Evolutionary conservation across 495 filamentous ascomycete genomes (phyloP).

Genomic region (Annulohypoxylon moriforme): DNA sequence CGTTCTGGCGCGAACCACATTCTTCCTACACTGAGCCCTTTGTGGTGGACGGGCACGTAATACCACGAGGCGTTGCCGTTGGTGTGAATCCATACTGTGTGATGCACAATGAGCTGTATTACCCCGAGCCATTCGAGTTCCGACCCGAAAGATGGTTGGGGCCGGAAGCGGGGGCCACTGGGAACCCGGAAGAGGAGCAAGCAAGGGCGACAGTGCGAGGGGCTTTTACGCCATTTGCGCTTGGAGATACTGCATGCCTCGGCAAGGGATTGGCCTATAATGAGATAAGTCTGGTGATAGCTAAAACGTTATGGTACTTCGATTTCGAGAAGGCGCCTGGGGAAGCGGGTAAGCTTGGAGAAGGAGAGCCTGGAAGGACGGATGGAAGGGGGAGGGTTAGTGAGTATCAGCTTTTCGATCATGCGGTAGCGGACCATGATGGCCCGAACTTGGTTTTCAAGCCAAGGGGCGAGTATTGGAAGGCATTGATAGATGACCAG

Average conservation of each 20-base stretch:
- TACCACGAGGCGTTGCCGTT: constrained; percentile 49
- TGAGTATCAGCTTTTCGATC: constrained; percentile 38
- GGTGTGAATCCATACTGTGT: constrained; percentile 54
- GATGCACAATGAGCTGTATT: constrained; percentile 57
- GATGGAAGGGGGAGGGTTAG: constrained; percentile 14
- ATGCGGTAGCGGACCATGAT: constrained; percentile 39
- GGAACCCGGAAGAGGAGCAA: neutral
- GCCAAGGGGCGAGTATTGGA: constrained; percentile 1
- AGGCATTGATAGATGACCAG: neutral
- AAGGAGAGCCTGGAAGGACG: constrained; percentile 6
- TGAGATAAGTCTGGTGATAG: neutral
- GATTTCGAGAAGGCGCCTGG: constrained; percentile 20
- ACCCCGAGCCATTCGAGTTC: constrained; percentile 54
- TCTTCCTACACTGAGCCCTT: constrained; percentile 23
- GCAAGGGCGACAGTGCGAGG: neutral
- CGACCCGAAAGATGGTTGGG: constrained; percentile 57
- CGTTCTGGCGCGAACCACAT: constrained; percentile 3
- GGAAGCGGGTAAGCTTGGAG: constrained; percentile 17
- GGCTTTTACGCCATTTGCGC: constrained; percentile 8
- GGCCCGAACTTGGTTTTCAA: constrained; percentile 48
- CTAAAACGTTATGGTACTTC: constrained; percentile 16
- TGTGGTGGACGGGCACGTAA: constrained; percentile 42
- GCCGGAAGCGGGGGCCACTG: neutral
- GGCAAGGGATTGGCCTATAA: constrained; percentile 20
- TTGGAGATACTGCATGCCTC: neutral